phyloP scores from a whole-genome alignment of 2,329 filamentous ascomycete genomes.

The Penicillium oxalicum region DNA sequence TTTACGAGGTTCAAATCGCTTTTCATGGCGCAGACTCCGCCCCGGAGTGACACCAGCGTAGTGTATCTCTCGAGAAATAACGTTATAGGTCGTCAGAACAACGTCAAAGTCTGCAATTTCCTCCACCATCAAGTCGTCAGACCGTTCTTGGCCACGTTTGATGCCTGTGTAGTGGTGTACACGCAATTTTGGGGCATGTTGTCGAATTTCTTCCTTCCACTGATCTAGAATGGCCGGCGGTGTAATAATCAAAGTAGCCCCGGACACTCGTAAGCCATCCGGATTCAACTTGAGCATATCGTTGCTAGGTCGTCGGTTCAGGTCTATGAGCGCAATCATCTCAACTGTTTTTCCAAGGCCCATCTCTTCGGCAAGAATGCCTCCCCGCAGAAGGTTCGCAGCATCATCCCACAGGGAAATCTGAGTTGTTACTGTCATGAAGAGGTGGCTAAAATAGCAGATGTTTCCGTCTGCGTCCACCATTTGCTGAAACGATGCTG shows the following conservation, averaged over 20 bases:
- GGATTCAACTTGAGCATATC: slow-evolving; percentile 14
- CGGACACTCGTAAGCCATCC: slow-evolving; percentile 36
- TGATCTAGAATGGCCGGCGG: slow-evolving; percentile 57
- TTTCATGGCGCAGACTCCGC: slow-evolving; percentile 59
- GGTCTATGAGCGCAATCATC: slow-evolving; percentile 42
- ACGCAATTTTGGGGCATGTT: slow-evolving; percentile 52
- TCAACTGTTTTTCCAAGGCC: slow-evolving; percentile 48
- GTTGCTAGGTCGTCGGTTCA: slow-evolving; percentile 30
- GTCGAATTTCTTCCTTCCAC: slow-evolving; percentile 56
- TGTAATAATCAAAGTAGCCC: slow-evolving; percentile 58
- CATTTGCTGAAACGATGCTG: slow-evolving; percentile 35
- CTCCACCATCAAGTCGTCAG: slow-evolving; percentile 40
- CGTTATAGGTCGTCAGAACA: slow-evolving; percentile 58
- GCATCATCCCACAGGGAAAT: slow-evolving; percentile 30
- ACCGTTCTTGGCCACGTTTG: slow-evolving; percentile 28
- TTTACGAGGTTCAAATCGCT: slow-evolving; percentile 59
- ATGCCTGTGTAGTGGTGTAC: slow-evolving; percentile 55
- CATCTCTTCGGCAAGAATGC: slow-evolving; percentile 48
- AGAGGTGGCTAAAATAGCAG: slow-evolving; percentile 40
- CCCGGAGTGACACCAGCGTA: slow-evolving; percentile 65
- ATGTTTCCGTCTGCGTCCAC: slow-evolving; percentile 33
- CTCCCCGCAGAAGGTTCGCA: slow-evolving; percentile 32
- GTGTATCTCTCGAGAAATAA: slow-evolving; percentile 75
- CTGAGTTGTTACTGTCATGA: slow-evolving; percentile 36
- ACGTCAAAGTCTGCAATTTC: slow-evolving; percentile 49